phyloP scores from a whole-genome alignment of 2,329 filamentous ascomycete genomes.

The Rosellinia necatrix region DNA sequence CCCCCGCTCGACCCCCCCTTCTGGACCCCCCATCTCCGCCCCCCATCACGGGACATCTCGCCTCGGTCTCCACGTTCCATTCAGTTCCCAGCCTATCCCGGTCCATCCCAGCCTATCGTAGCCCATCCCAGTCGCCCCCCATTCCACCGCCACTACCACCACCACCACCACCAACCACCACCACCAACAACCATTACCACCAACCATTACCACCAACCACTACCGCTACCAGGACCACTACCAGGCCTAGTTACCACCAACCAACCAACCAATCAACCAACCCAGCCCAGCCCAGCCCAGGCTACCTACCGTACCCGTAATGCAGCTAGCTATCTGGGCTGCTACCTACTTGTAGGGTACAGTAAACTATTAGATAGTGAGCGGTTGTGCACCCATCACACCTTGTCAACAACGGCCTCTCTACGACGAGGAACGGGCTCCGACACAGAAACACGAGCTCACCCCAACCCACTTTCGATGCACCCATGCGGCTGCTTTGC shows the following conservation, averaged over 20 bases:
- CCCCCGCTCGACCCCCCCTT: too few relatives aligned
- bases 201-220: neutral
- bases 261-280: neutral
- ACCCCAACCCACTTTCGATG: constrained; percentile 15
- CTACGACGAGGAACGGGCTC: neutral
- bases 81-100: too few relatives aligned
- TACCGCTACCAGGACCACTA: too few relatives aligned
- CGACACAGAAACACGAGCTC: constrained; percentile 12
- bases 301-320: neutral
- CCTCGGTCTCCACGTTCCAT: neutral
- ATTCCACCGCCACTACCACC: neutral
- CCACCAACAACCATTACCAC: neutral
- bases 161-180: neutral
- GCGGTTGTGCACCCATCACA: too few relatives aligned
- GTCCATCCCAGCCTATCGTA: neutral
- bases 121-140: too few relatives aligned
- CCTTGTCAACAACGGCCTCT: neutral
- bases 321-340: too few relatives aligned
- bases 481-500: constrained; percentile 20
- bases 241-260: neutral
- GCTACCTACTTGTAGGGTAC: too few relatives aligned
- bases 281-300: neutral
- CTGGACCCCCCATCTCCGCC: too few relatives aligned
- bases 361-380: too few relatives aligned
- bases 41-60: neutral